Conservation (phyloP, 768 basidiomycete species). For the Phylloporus sp. region DNA sequence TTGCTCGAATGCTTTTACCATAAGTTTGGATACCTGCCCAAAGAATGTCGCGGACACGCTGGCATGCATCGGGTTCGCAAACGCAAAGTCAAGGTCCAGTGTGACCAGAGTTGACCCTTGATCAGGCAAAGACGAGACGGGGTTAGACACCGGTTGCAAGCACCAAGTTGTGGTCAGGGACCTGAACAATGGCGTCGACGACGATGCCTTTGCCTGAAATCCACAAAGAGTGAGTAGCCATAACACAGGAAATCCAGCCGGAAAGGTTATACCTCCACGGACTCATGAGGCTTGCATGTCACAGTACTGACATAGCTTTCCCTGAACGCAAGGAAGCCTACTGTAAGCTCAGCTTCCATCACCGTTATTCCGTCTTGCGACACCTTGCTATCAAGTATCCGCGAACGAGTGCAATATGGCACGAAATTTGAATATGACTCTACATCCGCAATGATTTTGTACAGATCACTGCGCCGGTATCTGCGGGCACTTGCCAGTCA, state of each 20-base stretch:
- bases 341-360: slow-evolving; percentile 82
- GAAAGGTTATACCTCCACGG: slow-evolving; percentile 54
- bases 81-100: slow-evolving; percentile 81
- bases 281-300: slow-evolving; percentile 70
- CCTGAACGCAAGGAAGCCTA: slow-evolving; percentile 82
- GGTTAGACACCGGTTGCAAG: slow-evolving; percentile 53
- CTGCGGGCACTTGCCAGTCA: slow-evolving; percentile 39
- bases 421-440: slow-evolving; percentile 82
- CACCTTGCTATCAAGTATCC: slow-evolving; percentile 43
- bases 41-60: slow-evolving; percentile 82
- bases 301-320: slow-evolving; percentile 89
- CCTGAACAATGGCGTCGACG: slow-evolving; percentile 71
- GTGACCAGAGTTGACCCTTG: slow-evolving; percentile 71
- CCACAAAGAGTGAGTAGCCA: slow-evolving; percentile 4
- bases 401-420: slow-evolving; percentile 80
- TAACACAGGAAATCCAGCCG: slow-evolving; percentile 1
- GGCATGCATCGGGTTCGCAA: slow-evolving; percentile 83
- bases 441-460: slow-evolving; percentile 83
- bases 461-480: slow-evolving; percentile 75
- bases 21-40: slow-evolving; percentile 79
- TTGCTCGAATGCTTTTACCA: slow-evolving; percentile 91
- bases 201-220: slow-evolving; percentile 64
- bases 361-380: slow-evolving; percentile 35
- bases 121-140: slow-evolving; percentile 13
- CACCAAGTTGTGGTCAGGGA: slow-evolving; percentile 69